Evolutionary conservation across 169 alveolate genomes (phyloP).

Genomic region (Eimeria necatrix): DNA sequence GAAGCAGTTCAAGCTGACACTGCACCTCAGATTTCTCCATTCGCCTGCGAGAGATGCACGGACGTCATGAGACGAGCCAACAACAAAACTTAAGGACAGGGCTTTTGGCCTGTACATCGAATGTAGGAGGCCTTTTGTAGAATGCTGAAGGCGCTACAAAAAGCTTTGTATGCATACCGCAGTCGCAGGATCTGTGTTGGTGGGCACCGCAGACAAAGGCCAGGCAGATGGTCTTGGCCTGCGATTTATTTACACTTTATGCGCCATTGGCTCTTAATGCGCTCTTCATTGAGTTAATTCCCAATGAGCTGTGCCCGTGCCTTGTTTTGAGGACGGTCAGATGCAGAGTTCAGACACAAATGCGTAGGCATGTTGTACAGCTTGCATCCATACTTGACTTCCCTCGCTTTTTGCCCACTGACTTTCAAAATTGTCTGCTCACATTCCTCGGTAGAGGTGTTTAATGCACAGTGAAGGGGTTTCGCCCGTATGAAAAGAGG

Average conservation of each 20-base stretch:
- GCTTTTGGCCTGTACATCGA: conserved; percentile 71
- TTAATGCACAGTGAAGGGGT: too few species aligned
- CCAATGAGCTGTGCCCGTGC: too few species aligned
- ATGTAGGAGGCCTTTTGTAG: conserved; percentile 74
- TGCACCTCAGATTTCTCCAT: neutral
- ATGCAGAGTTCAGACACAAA: too few species aligned
- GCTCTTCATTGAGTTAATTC: too few species aligned
- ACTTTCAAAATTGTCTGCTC: too few species aligned
- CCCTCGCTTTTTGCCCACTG: too few species aligned
- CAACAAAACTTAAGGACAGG: neutral
- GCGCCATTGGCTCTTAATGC: too few species aligned
- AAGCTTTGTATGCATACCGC: conserved; percentile 47
- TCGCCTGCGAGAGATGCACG: conserved; percentile 57
- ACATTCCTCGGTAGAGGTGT: too few species aligned
- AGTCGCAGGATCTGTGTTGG: conserved; percentile 10
- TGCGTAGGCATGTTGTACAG: too few species aligned
- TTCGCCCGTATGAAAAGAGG: too few species aligned
- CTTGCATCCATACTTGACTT: too few species aligned
- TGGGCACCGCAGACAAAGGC: conserved; percentile 18
- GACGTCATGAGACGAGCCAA: conserved; percentile 48
- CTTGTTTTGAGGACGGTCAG: too few species aligned
- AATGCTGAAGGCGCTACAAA: conserved; percentile 44
- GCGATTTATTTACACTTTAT: neutral
- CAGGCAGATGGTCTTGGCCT: conserved; percentile 29
- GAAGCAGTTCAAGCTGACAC: neutral